These are phyloP conservation scores for Galeopsis tetrahit DNA, from an alignment of 257 asterid genomes.

Conservation along the genomic window DNA sequence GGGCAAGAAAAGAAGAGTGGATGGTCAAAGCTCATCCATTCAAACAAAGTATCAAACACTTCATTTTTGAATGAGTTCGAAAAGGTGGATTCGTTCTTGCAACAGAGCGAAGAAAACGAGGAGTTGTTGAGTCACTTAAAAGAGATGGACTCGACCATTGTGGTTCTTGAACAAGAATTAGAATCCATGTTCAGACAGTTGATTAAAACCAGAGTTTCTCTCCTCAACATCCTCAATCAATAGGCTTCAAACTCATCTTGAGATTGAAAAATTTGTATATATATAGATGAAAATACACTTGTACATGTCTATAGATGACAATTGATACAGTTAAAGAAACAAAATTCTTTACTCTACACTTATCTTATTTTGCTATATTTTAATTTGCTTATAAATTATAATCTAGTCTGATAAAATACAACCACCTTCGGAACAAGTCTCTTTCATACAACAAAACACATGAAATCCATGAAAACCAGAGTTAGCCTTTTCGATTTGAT, in stretches of 20 bases:
- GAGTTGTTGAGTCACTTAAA: too few species aligned
- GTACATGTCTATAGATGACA: not conserved
- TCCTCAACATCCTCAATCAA: conserved; percentile 44
- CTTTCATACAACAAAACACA: not conserved
- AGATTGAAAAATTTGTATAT: conserved; percentile 18
- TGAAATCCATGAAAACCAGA: not conserved
- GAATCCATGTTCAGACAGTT: too few species aligned
- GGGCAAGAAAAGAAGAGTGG: too few species aligned
- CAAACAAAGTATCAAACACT: too few species aligned
- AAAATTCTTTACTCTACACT: not conserved
- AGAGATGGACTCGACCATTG: too few species aligned
- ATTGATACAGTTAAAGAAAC: not conserved
- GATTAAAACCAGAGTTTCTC: conserved; percentile 39
- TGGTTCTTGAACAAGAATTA: too few species aligned
- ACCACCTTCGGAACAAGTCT: not conserved
- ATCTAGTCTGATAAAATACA: too few species aligned
- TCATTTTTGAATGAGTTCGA: too few species aligned
- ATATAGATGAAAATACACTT: conserved; percentile 7
- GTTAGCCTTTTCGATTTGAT: not conserved
- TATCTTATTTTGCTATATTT: not conserved
- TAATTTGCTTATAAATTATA: too few species aligned
- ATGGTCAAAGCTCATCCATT: too few species aligned
- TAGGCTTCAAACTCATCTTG: conserved; percentile 15
- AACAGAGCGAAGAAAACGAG: too few species aligned
- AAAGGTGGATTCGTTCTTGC: too few species aligned